These are phyloP conservation scores for Claviceps purpurea DNA, from an alignment of 2,329 filamentous ascomycete genomes.

Conservation along the genomic window DNA sequence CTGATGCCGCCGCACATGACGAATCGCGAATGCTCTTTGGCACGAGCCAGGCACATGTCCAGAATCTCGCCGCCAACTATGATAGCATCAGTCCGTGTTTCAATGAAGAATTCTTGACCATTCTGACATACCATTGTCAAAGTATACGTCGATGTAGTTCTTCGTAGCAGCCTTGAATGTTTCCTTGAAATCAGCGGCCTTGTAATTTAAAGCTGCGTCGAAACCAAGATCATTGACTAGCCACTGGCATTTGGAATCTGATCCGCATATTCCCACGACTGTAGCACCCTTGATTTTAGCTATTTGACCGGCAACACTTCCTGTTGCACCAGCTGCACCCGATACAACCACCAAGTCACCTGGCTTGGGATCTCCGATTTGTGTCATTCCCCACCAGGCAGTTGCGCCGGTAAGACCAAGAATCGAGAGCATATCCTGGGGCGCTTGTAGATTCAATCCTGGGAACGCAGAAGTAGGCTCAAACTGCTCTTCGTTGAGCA, in stretches of 20 bases:
- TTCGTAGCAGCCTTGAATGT: slow-evolving; percentile 47
- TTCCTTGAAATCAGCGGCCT: slow-evolving; percentile 44
- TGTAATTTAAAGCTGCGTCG: slow-evolving; percentile 57
- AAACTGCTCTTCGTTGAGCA: slow-evolving; percentile 39
- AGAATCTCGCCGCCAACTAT: slow-evolving; percentile 57
- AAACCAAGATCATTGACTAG: slow-evolving; percentile 51
- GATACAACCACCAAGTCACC: slow-evolving; percentile 68
- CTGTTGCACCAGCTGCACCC: slow-evolving; percentile 66
- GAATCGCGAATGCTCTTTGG: slow-evolving; percentile 49
- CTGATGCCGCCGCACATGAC: slow-evolving; percentile 60
- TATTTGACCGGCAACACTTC: slow-evolving; percentile 64
- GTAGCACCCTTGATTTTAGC: slow-evolving; percentile 54
- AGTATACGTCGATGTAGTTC: slow-evolving; percentile 54
- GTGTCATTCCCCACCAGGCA: slow-evolving; percentile 60
- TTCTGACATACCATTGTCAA: slow-evolving; percentile 43
- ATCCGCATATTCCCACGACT: slow-evolving; percentile 53
- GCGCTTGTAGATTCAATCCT: slow-evolving; percentile 17
- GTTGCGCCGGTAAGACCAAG: slow-evolving; percentile 58
- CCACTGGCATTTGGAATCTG: slow-evolving; percentile 54
- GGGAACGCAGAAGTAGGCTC: slow-evolving; percentile 28
- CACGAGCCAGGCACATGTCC: slow-evolving; percentile 49
- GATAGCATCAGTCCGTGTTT: neutral
- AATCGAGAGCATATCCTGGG: slow-evolving; percentile 48
- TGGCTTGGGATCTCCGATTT: slow-evolving; percentile 52
- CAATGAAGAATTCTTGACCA: neutral